phyloP scores from a whole-genome alignment of 768 basidiomycete genomes.

The Postia placenta region DNA sequence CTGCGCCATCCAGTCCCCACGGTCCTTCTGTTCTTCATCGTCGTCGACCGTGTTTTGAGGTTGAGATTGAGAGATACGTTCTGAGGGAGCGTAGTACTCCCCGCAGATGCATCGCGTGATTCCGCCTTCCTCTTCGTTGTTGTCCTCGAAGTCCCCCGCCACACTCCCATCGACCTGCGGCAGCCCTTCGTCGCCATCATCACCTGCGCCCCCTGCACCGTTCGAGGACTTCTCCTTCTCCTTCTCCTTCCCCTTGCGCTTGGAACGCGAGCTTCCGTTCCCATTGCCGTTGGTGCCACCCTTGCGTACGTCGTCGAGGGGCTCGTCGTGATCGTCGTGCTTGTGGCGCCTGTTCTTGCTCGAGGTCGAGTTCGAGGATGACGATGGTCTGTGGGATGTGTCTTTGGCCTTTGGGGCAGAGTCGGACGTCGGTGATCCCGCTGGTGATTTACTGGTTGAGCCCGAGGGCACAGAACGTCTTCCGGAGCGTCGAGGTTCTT shows the following conservation, averaged over 20 bases:
- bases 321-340: conserved; percentile 68
- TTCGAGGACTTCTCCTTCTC: conserved; percentile 19
- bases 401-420: conserved; percentile 26
- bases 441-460: conserved; percentile 69
- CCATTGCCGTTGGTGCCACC: conserved; percentile 28
- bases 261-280: conserved; percentile 36
- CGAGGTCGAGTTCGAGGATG: conserved; percentile 21
- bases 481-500: conserved; percentile 74
- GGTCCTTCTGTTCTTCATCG: conserved; percentile 67
- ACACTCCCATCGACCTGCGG: conserved; percentile 19
- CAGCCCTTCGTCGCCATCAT: conserved; percentile 23
- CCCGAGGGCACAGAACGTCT: conserved; percentile 64
- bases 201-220: conserved; percentile 24
- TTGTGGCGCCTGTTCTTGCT: conserved; percentile 55
- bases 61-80: background rate
- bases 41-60: conserved; percentile 24
- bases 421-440: conserved; percentile 50
- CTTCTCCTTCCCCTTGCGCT: conserved; percentile 60
- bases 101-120: conserved; percentile 85
- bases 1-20: conserved; percentile 95
- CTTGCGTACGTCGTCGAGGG: conserved; percentile 48
- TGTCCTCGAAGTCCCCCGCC: conserved; percentile 34
- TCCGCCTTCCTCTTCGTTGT: conserved; percentile 50
- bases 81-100: conserved; percentile 31
- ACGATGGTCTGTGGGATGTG: conserved; percentile 18